Conservation (phyloP, 768 basidiomycete species). For the Crassisporium funariophilum region DNA sequence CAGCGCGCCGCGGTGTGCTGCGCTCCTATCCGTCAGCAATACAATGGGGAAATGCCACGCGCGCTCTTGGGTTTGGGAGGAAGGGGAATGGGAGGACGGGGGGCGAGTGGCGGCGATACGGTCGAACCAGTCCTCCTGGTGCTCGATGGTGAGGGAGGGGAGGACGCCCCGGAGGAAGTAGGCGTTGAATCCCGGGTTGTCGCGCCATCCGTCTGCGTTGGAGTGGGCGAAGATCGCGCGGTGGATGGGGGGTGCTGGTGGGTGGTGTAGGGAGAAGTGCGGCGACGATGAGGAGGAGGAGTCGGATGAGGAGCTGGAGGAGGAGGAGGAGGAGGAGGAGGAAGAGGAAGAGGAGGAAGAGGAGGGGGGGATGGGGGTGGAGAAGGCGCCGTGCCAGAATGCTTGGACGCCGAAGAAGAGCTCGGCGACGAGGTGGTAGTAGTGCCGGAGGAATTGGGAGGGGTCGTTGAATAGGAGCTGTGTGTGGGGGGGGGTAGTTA, state of each 20-base stretch:
- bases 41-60: slow-evolving; percentile 76
- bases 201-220: slow-evolving; percentile 67
- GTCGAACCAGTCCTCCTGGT: slow-evolving; percentile 72
- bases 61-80: slow-evolving; percentile 30
- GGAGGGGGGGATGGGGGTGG: slow-evolving; percentile 16
- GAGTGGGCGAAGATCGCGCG: slow-evolving; percentile 75
- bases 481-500: neutral
- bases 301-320: no score
- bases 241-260: slow-evolving; percentile 54
- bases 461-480: slow-evolving; percentile 71
- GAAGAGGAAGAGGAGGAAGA: slow-evolving; percentile 30
- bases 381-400: slow-evolving; percentile 65
- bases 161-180: slow-evolving; percentile 77
- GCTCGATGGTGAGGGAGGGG: slow-evolving; percentile 70
- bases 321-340: slow-evolving; percentile 17
- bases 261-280: slow-evolving; percentile 20
- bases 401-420: slow-evolving; percentile 76
- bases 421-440: slow-evolving; percentile 88
- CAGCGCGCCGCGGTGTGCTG: slow-evolving; percentile 65
- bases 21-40: slow-evolving; percentile 74
- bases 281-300: slow-evolving; percentile 6
- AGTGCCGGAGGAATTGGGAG: slow-evolving; percentile 77
- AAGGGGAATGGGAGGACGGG: no score
- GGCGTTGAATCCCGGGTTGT: slow-evolving; percentile 73
- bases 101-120: slow-evolving; percentile 42